Evolutionary conservation across 2,329 filamentous ascomycete species (phyloP).

Genomic region (Cryphonectria naterciae): DNA sequence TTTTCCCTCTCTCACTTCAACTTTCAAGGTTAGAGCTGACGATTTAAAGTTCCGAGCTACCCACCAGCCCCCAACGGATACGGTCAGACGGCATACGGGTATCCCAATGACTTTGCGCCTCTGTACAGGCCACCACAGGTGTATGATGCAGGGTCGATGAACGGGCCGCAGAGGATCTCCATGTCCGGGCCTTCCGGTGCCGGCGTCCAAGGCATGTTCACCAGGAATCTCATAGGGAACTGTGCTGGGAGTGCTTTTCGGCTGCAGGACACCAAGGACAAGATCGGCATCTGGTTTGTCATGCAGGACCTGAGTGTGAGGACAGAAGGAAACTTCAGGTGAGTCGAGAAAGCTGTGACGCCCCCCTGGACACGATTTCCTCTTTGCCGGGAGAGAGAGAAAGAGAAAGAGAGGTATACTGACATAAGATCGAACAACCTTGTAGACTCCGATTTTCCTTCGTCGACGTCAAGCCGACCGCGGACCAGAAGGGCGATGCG

Average conservation of each 20-base stretch:
- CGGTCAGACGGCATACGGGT: conserved; percentile 26
- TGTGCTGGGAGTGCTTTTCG: conserved; percentile 86
- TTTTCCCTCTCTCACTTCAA: background rate
- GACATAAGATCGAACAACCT: background rate
- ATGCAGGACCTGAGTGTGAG: conserved; percentile 93
- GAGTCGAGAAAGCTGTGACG: conserved; percentile 35
- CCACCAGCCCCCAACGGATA: conserved; percentile 28
- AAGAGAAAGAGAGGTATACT: background rate
- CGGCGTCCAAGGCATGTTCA: conserved; percentile 73
- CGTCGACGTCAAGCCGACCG: conserved; percentile 69
- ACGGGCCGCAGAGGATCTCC: conserved; percentile 39
- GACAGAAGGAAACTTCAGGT: conserved; percentile 91
- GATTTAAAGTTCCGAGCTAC: conserved; percentile 19
- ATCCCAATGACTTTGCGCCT: conserved; percentile 25
- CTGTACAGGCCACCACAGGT: conserved; percentile 39
- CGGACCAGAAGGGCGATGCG: conserved; percentile 25
- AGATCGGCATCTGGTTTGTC: conserved; percentile 94
- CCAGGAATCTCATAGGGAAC: conserved; percentile 91
- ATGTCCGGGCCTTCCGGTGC: conserved; percentile 58
- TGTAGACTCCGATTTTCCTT: conserved; percentile 70
- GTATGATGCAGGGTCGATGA: conserved; percentile 39
- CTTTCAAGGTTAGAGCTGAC: background rate
- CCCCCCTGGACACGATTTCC: background rate
- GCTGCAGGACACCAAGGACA: conserved; percentile 76
- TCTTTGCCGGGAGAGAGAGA: background rate